These are phyloP conservation scores for Gossypium lobatum DNA, from an alignment of 441 rosid species.

Conservation along the genomic window DNA sequence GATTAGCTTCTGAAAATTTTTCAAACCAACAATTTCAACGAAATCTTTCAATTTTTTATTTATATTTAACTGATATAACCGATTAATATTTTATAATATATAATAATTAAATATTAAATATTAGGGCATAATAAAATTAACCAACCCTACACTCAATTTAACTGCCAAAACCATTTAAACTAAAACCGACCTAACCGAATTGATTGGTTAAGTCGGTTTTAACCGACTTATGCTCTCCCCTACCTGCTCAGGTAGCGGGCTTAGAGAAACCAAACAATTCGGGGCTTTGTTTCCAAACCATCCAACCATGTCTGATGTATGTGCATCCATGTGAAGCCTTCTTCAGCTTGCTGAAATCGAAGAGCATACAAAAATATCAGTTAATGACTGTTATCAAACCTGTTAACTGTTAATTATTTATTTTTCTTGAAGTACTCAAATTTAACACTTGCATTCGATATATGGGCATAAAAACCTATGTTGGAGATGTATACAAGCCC, in stretches of 20 bases:
- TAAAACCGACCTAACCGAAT: no score
- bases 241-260: background rate
- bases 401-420: background rate
- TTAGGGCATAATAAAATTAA: no score
- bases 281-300: conserved; percentile 14
- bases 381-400: background rate
- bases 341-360: conserved; percentile 15
- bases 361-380: background rate
- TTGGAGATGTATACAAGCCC: background rate
- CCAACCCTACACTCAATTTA: no score
- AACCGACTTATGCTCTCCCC: no score
- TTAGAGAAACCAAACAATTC: conserved; percentile 25
- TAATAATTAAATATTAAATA: no score
- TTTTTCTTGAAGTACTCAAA: background rate
- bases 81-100: no score
- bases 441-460: background rate
- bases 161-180: no score
- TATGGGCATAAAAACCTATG: background rate
- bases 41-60: no score
- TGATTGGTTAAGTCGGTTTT: no score
- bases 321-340: conserved; percentile 32
- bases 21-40: no score
- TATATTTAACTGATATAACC: no score
- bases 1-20: no score
- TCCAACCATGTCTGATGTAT: conserved; percentile 42